Evolutionary conservation across 345 rosid species (phyloP).

Genomic region (Eucalyptus sp.): DNA sequence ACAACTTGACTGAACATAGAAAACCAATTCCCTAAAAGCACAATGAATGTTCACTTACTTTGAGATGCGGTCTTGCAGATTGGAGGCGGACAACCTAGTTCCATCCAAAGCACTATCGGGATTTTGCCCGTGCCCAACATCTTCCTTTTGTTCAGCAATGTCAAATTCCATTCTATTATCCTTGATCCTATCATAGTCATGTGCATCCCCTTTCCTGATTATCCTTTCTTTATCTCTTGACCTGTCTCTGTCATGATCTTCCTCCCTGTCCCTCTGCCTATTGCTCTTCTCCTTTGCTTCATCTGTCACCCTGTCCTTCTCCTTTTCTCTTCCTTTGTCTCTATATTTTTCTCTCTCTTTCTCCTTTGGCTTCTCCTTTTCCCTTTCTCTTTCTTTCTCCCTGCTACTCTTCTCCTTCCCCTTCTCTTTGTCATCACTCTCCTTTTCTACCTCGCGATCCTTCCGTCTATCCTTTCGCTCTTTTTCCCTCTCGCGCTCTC

Average conservation of each 20-base stretch:
- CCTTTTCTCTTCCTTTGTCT: slow-evolving; percentile 10
- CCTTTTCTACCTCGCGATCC: slow-evolving; percentile 14
- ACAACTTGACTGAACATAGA: background rate
- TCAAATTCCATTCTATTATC: slow-evolving; percentile 15
- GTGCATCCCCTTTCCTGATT: slow-evolving; percentile 16
- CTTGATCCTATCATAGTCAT: slow-evolving; percentile 14
- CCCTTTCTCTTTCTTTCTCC: slow-evolving; percentile 21
- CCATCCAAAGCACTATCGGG: slow-evolving; percentile 20
- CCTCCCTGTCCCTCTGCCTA: slow-evolving; percentile 16
- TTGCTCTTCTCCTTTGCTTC: slow-evolving; percentile 21
- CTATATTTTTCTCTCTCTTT: slow-evolving; percentile 10
- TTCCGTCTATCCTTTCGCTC: slow-evolving; percentile 9
- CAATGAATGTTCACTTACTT: slow-evolving; percentile 33
- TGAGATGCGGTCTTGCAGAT: slow-evolving; percentile 48
- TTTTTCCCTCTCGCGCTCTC: slow-evolving; percentile 27
- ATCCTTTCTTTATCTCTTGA: slow-evolving; percentile 22
- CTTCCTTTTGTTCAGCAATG: slow-evolving; percentile 21
- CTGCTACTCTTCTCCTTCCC: slow-evolving; percentile 34
- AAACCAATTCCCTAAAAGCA: background rate
- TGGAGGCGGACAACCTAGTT: slow-evolving; percentile 17
- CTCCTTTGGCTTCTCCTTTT: slow-evolving; percentile 9
- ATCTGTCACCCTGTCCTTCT: slow-evolving; percentile 30
- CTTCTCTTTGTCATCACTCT: slow-evolving; percentile 26
- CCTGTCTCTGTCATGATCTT: slow-evolving; percentile 20
- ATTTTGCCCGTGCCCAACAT: slow-evolving; percentile 13